Evolutionary conservation across 2,329 filamentous ascomycete genomes (phyloP).

Genomic region (Hypoxylon rubiginosum): DNA sequence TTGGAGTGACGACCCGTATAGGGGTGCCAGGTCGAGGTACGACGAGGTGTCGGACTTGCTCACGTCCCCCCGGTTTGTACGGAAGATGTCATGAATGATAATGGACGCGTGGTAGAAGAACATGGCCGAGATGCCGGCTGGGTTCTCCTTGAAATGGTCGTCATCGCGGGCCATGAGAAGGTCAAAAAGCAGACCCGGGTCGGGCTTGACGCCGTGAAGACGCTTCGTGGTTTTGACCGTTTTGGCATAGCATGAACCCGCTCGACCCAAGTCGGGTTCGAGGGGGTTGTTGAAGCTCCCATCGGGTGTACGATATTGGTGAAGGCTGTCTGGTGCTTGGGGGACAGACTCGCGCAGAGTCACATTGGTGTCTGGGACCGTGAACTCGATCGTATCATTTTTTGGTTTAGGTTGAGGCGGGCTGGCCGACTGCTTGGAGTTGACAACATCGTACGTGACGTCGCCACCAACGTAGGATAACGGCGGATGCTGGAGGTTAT

Average conservation of each 20-base stretch:
- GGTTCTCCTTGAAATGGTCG: slow-evolving; percentile 70
- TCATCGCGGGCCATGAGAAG: slow-evolving; percentile 71
- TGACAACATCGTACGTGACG: slow-evolving; percentile 56
- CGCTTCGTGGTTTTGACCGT: slow-evolving; percentile 70
- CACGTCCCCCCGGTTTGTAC: slow-evolving; percentile 73
- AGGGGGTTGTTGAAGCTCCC: slow-evolving; percentile 68
- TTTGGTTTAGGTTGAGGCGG: slow-evolving; percentile 50
- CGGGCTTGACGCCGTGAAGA: slow-evolving; percentile 72
- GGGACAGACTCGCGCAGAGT: slow-evolving; percentile 55
- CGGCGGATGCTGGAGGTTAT: slow-evolving; percentile 67
- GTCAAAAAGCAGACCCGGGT: slow-evolving; percentile 77
- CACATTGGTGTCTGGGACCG: slow-evolving; percentile 55
- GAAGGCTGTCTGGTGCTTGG: slow-evolving; percentile 54
- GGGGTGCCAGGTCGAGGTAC: slow-evolving; percentile 79
- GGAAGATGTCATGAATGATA: slow-evolving; percentile 73
- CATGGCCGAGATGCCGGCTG: slow-evolving; percentile 79
- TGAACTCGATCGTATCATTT: slow-evolving; percentile 57
- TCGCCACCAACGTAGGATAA: slow-evolving; percentile 59
- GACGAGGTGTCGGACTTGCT: slow-evolving; percentile 77
- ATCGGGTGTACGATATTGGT: slow-evolving; percentile 55
- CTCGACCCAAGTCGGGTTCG: slow-evolving; percentile 73
- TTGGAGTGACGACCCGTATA: slow-evolving; percentile 76
- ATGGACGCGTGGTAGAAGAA: slow-evolving; percentile 82
- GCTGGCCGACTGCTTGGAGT: slow-evolving; percentile 50
- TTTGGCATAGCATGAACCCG: slow-evolving; percentile 76